Percentiles rank a stretch among this genome's conserved stretches.
phyloP scores from a whole-genome alignment of 2,329 filamentous ascomycete genomes.

The Knufia fluminis region DNA sequence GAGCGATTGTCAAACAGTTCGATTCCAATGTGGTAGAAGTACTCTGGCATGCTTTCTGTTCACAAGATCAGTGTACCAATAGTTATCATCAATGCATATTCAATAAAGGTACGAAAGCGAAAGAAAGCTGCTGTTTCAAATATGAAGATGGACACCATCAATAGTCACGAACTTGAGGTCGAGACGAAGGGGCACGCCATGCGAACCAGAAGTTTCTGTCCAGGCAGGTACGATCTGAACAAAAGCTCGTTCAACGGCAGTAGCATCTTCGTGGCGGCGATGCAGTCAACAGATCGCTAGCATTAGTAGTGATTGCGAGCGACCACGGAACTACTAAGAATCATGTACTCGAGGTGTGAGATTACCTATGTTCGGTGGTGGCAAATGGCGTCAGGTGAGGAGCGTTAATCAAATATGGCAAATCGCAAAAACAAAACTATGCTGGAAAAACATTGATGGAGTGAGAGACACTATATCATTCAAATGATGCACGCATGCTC shows the following conservation, averaged over 20 bases:
- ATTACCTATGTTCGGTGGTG: too few species aligned
- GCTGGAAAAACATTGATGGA: neutral
- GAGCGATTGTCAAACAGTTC: slow-evolving; percentile 44
- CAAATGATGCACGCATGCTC: neutral
- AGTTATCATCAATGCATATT: neutral
- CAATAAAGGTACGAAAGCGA: too few species aligned
- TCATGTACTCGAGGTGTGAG: too few species aligned
- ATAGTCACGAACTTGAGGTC: neutral
- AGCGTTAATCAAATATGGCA: too few species aligned
- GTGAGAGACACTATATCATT: slow-evolving; percentile 3
- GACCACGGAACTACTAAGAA: neutral
- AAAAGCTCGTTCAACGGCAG: too few species aligned
- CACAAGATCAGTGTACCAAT: slow-evolving; percentile 5
- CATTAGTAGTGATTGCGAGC: too few species aligned
- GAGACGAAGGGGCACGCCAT: neutral
- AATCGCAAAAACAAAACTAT: neutral
- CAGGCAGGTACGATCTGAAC: neutral
- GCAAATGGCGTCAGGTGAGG: too few species aligned
- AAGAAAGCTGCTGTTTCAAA: too few species aligned
- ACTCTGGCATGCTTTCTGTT: slow-evolving; percentile 45
- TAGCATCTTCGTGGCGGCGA: too few species aligned
- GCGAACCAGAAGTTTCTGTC: neutral
- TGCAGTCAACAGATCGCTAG: too few species aligned
- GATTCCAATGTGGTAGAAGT: slow-evolving; percentile 55
- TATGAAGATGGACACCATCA: neutral